Percentiles rank a stretch among this genome's conserved stretches.
Evolutionary conservation across 208 protist species (phyloP).

Genomic region (Wallacemonas sp.): DNA sequence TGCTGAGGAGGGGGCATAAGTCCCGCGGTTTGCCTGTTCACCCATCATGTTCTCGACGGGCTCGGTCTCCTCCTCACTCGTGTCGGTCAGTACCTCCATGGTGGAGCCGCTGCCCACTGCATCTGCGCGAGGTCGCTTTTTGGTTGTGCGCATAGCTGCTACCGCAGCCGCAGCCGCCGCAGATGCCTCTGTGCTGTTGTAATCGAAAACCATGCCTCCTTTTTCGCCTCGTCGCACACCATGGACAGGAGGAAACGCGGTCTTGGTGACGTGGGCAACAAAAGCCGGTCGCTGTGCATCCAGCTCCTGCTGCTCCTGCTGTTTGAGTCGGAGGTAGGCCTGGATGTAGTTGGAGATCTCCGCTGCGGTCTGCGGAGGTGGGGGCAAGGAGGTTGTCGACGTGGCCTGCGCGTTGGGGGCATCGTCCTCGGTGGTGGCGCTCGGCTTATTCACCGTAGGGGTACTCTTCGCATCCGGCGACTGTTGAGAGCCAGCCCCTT

Average conservation of each 20-base stretch:
- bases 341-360: constrained; percentile 12
- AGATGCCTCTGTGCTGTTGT: not conserved
- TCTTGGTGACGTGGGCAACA: constrained; percentile 4
- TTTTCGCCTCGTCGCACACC: constrained; percentile 28
- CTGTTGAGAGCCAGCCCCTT: not conserved
- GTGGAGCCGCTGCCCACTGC: constrained; percentile 5
- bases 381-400: not conserved
- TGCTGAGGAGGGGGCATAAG: not conserved
- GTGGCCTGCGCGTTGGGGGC: not conserved
- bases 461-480: not conserved
- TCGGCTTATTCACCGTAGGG: not conserved
- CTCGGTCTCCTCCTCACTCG: constrained; percentile 11
- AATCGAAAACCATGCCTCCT: constrained; percentile 32
- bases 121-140: constrained; percentile 7
- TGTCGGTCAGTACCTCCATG: constrained; percentile 10
- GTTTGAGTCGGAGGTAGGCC: constrained; percentile 11
- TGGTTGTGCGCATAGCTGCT: constrained; percentile 8
- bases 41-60: not conserved
- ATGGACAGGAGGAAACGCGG: not conserved
- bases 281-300: not conserved
- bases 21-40: not conserved
- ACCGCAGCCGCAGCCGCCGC: constrained; percentile 10
- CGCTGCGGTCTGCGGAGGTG: constrained; percentile 7
- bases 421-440: not conserved
- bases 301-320: constrained; percentile 12